Base-by-base conservation (phyloP, 768 basidiomycete genomes). In the Hygrocybe punicea region DNA sequence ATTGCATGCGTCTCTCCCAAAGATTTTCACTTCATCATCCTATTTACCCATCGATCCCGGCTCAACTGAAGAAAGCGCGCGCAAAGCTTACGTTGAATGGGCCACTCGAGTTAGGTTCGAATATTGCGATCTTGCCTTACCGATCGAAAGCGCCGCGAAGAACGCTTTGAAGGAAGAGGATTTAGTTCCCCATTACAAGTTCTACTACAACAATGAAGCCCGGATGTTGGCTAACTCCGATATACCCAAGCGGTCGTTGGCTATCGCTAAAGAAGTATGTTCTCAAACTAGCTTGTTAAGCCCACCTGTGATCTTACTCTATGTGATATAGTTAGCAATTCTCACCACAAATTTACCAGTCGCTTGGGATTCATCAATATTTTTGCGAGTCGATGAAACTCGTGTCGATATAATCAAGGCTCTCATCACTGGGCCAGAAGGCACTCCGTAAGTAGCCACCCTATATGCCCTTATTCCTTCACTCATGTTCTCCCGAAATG, bases 281-380 rank as follows among this genome's bases (percentile, higher is more conserved):
- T 34, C 21, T 24, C 14, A 21, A 6, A 6, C 23, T 14, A 51
- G 17, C 29, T 55, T 24, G 14, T 34, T 60, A 4, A 48, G 11
- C 16, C 47, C 25, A 14, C 13, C 40, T n/a, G 8, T 23, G n/a
- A 53, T 49, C 49, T 51, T 35, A 50, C n/a, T 29, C 34, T 35
- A 19, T 36, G 11, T n/a, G n/a, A n/a, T 14, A 39, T 60, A 93
- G 92, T 85, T 97, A 58, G 93, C 95, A 2, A 91, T 95, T 37
- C 80, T 98, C 52, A 93, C 93, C 2, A 94, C 93, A 10, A 95
- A 93, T 67, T 76, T 98, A 23, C 95, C 95, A n/a, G 87, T 93
- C 13, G 87, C 91, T 6, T 97, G 93, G 91, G 85, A 93, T 65
- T 96, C 94, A 4, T 95, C 92, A 1, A 87, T 98, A 61, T 97